Conservation (phyloP, 768 basidiomycete genomes). For the Suillus sp. region DNA sequence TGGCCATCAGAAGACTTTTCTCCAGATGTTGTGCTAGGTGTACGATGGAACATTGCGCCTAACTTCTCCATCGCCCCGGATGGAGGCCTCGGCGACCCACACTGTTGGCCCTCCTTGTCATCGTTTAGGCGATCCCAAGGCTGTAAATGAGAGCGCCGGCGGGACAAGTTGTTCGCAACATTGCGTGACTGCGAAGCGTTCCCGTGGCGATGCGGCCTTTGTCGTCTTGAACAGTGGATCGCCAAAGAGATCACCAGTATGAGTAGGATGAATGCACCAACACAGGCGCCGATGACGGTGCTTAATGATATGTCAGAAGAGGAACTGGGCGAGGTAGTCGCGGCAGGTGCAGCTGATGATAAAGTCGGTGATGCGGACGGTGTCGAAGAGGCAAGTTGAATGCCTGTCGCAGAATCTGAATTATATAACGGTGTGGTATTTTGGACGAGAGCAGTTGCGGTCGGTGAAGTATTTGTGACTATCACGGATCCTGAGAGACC, state of each 20-base stretch:
- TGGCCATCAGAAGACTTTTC: conserved; percentile 46
- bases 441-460: conserved; percentile 26
- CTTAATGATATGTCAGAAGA: conserved; percentile 36
- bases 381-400: conserved; percentile 19
- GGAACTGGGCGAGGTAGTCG: conserved; percentile 15
- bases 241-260: conserved; percentile 52
- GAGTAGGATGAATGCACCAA: conserved; percentile 58
- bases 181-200: conserved; percentile 38
- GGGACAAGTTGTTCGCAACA: conserved; percentile 44
- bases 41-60: conserved; percentile 62
- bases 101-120: conserved; percentile 45
- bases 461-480: conserved; percentile 28
- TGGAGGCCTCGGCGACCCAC: conserved; percentile 38
- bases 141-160: conserved; percentile 45
- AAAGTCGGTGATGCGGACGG: conserved; percentile 9
- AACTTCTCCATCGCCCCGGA: conserved; percentile 59
- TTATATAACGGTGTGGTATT: conserved; percentile 14
- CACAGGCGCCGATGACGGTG: conserved; percentile 64
- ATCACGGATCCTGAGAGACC: conserved; percentile 27
- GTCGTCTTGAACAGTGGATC: conserved; percentile 53
- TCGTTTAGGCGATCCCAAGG: conserved; percentile 63
- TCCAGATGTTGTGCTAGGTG: conserved; percentile 54
- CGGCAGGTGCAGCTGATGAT: conserved; percentile 15
- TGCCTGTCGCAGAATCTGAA: conserved; percentile 4
- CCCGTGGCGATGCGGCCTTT: conserved; percentile 20